Conservation (phyloP, 208 protist genomes). For the Acanthamoeba healyi region DNA sequence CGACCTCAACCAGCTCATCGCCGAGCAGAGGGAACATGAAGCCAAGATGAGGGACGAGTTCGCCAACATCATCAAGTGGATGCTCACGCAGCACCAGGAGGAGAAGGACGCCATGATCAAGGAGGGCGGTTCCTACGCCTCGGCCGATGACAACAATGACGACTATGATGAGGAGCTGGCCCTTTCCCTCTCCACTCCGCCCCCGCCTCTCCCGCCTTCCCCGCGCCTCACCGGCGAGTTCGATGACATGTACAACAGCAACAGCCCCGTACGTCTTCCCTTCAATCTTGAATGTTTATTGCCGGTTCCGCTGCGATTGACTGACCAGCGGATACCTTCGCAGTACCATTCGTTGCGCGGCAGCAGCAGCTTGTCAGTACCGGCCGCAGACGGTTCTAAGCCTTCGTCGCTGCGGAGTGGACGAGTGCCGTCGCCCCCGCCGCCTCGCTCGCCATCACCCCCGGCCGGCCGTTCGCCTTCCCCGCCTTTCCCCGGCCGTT, state of each 20-base stretch:
- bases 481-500: neutral
- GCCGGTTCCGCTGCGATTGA: neutral
- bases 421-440: neutral
- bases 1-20: constrained; percentile 60
- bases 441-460: neutral
- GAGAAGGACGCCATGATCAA: constrained; percentile 67
- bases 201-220: neutral
- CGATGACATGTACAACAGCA: neutral
- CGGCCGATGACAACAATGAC: neutral
- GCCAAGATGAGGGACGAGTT: constrained; percentile 69
- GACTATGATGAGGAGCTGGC: neutral
- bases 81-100: constrained; percentile 20
- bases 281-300: too few species aligned
- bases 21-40: constrained; percentile 21
- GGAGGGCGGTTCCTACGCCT: constrained; percentile 52
- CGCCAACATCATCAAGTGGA: constrained; percentile 53
- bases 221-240: neutral
- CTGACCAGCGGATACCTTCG: too few species aligned
- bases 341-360: neutral
- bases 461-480: too few species aligned
- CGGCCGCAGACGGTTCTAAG: neutral
- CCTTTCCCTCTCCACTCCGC: neutral
- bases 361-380: too few species aligned
- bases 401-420: neutral
- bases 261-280: neutral